A percentile compares a stretch with the other conserved stretches of the same genome.
Conservation (phyloP, 306 rosid genomes). For the Rubus idaeus region DNA sequence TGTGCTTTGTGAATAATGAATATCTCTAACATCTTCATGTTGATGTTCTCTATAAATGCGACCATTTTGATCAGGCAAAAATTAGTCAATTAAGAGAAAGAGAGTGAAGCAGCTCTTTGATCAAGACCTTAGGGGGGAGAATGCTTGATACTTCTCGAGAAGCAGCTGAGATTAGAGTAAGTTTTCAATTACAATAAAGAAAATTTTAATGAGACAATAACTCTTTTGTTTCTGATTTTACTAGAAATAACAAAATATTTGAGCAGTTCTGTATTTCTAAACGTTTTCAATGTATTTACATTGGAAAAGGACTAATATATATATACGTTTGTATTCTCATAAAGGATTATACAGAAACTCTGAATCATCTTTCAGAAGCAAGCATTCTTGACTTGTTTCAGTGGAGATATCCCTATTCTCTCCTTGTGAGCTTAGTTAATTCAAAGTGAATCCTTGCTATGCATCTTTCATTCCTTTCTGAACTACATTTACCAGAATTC, state of each 20-base stretch:
- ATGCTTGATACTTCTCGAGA: constrained; percentile 56
- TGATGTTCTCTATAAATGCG: constrained; percentile 6
- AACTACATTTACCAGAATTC: constrained; percentile 8
- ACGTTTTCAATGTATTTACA: background rate
- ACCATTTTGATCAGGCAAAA: constrained; percentile 58
- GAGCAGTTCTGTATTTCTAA: background rate
- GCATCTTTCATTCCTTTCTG: background rate
- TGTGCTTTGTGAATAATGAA: constrained; percentile 1
- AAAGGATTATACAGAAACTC: constrained; percentile 76
- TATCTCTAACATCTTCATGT: background rate
- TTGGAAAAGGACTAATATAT: too few relatives aligned
- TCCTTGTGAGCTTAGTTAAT: constrained; percentile 44
- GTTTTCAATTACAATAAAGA: constrained; percentile 1
- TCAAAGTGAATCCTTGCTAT: constrained; percentile 3
- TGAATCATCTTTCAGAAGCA: constrained; percentile 50
- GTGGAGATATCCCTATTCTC: constrained; percentile 64
- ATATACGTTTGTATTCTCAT: background rate
- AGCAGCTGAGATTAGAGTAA: constrained; percentile 71
- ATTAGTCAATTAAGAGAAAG: constrained; percentile 43
- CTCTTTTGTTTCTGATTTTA: constrained; percentile 6
- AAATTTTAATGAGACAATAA: background rate
- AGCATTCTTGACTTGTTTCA: constrained; percentile 64
- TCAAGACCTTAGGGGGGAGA: constrained; percentile 69
- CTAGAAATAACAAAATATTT: background rate
- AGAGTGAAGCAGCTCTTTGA: constrained; percentile 60